Evolutionary conservation across 331 rosid species (phyloP).

Genomic region (Pyrus hybrid): DNA sequence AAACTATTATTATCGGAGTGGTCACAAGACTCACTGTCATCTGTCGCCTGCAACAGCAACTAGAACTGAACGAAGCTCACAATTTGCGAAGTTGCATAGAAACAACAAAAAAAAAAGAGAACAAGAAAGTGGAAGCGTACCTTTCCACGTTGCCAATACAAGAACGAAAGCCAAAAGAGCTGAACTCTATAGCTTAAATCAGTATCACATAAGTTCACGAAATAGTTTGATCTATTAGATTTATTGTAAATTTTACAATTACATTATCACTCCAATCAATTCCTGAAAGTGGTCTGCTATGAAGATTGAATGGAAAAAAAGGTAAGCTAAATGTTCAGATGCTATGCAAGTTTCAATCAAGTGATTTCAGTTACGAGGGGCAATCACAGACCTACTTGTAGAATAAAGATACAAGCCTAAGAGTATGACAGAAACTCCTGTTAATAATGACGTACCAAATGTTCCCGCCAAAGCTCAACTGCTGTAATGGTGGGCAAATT

Average conservation of each 20-base stretch:
- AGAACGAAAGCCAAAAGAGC: neutral
- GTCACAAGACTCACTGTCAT: too few species aligned
- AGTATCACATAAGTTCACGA: neutral
- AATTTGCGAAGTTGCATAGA: too few species aligned
- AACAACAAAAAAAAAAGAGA: too few species aligned
- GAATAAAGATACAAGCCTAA: neutral
- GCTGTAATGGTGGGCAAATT: constrained; percentile 64
- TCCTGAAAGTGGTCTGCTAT: neutral
- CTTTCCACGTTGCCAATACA: neutral
- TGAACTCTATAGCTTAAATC: neutral
- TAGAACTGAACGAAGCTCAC: too few species aligned
- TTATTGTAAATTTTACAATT: neutral
- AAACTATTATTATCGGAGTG: too few species aligned
- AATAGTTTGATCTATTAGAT: neutral
- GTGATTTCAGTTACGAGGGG: neutral
- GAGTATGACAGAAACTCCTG: neutral
- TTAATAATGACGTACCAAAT: too few species aligned
- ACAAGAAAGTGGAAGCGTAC: neutral
- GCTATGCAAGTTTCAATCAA: neutral
- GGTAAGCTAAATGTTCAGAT: neutral
- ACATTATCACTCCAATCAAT: neutral
- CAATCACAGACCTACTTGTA: neutral
- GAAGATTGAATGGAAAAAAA: neutral
- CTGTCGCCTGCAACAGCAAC: too few species aligned
- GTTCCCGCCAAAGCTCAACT: constrained; percentile 83